Evolutionary conservation across 1,284 basidiomycete genomes (phyloP), one percentile per base, ranked within the genome.

Genomic region (Heliocybe sulcata): DNA sequence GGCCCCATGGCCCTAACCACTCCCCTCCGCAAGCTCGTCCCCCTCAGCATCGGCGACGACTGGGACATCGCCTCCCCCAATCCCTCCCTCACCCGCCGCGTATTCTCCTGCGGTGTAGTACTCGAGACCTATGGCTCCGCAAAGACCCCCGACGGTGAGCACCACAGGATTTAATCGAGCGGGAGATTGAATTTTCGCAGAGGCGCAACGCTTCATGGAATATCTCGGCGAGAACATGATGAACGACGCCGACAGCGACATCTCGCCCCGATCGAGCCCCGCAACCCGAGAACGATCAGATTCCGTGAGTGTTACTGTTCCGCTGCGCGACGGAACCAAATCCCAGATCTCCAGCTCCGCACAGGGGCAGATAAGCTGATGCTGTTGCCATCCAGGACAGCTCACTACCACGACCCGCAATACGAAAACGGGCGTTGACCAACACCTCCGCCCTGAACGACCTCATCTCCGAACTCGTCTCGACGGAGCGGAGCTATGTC

Each of bases 91-190:
- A 91, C 84, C 2, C 85, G 77, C 65, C 85, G 89, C 65, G 84
- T 83, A 27, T 92, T 91, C 69, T 89, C 85, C 67, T 90, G 86
- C 61, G 85, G 85, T 35, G 87, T 92, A 31, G 88, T 92, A 20
- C 85, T 92, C 26, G 89, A 92, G 68, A 86, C 83, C 52, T 84
- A 85, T 57, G 77, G 79, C 61, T 85, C 84, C 1, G 77, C 74
- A 60, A 77, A 80, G 57, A 76, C 90, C 54, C 77, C 85, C 45
- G 81, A 85, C 69, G 90, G 89, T 86, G 62, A 56, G 75, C 70
- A 6, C 4, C 12, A 12, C 6, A 4, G 35, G 45, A 27, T 47
- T n/a, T 31, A 20, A 12, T 56, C 51, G 53, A 22, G 29, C 27
- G 23, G 42, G 3, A 47, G 22, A 22, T 19, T 16, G 35, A 56